Evolutionary conservation across 73 alveolate species (phyloP).

Genomic region (Effrenium voratum): DNA sequence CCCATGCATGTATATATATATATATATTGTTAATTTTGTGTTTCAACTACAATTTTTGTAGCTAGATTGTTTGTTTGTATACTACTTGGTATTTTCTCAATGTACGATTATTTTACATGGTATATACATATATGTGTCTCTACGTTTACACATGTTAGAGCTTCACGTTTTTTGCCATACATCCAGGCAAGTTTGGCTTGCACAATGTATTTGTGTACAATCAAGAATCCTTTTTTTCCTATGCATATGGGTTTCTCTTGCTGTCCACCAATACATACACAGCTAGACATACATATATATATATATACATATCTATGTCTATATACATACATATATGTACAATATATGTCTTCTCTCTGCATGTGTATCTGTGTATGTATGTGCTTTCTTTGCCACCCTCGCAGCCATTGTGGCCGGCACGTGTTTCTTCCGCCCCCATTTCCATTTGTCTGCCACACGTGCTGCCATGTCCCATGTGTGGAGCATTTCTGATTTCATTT

Average conservation of each 20-base stretch:
- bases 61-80: neutral
- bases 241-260: no score
- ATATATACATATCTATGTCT: no score
- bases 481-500: no score
- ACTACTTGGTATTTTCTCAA: neutral
- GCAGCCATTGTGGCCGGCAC: neutral
- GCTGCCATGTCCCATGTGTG: neutral
- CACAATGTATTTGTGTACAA: neutral
- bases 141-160: neutral
- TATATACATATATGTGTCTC: neutral
- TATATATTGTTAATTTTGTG: no score
- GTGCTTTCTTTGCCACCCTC: neutral
- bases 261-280: neutral
- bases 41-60: neutral
- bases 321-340: no score
- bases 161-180: neutral
- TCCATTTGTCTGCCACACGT: neutral
- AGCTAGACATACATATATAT: neutral
- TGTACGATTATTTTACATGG: neutral
- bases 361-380: neutral
- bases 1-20: neutral
- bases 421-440: neutral
- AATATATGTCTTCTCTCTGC: neutral
- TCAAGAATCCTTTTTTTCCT: neutral
- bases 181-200: neutral